Conservation (phyloP, 2,329 filamentous ascomycete species). For the Albophoma yamanashiensis region DNA sequence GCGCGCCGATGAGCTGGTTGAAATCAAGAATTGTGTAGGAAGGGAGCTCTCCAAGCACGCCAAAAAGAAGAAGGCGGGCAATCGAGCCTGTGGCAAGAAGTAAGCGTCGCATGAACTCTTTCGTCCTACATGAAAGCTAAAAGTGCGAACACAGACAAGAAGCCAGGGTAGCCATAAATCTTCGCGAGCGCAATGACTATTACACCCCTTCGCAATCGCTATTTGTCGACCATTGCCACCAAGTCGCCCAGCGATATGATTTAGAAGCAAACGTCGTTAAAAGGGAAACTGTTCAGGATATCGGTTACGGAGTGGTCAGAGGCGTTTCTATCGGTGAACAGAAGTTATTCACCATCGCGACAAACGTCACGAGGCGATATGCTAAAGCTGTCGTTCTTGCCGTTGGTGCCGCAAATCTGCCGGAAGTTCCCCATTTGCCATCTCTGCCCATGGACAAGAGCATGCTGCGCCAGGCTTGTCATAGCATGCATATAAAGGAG, state of each 20-base stretch:
- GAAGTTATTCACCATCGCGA: slow-evolving; percentile 55
- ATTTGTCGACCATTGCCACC: slow-evolving; percentile 51
- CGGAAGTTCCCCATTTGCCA: slow-evolving; percentile 31
- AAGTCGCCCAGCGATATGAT: slow-evolving; percentile 44
- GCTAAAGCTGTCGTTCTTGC: slow-evolving; percentile 58
- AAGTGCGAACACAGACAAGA: slow-evolving; percentile 14
- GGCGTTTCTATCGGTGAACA: slow-evolving; percentile 32
- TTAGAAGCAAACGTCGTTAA: slow-evolving; percentile 39
- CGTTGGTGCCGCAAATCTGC: slow-evolving; percentile 56
- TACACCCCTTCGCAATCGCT: slow-evolving; percentile 52
- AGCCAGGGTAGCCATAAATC: slow-evolving; percentile 44
- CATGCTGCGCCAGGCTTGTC: slow-evolving; percentile 36
- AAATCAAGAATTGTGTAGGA: slow-evolving; percentile 65
- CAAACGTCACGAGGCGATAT: slow-evolving; percentile 41
- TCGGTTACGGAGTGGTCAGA: slow-evolving; percentile 44
- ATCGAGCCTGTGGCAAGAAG: slow-evolving; percentile 28
- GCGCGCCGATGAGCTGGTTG: slow-evolving; percentile 52
- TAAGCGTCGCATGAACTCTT: slow-evolving; percentile 11
- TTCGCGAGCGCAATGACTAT: slow-evolving; percentile 59
- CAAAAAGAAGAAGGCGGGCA: slow-evolving; percentile 47
- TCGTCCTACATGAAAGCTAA: no score
- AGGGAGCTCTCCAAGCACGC: slow-evolving; percentile 73
- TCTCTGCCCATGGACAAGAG: slow-evolving; percentile 15
- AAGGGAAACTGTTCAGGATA: slow-evolving; percentile 48
- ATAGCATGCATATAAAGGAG: slow-evolving; percentile 52